These are phyloP conservation scores for Phytophthora kernoviae DNA, from an alignment of 352 stramenopile genomes.

Conservation along the genomic window DNA sequence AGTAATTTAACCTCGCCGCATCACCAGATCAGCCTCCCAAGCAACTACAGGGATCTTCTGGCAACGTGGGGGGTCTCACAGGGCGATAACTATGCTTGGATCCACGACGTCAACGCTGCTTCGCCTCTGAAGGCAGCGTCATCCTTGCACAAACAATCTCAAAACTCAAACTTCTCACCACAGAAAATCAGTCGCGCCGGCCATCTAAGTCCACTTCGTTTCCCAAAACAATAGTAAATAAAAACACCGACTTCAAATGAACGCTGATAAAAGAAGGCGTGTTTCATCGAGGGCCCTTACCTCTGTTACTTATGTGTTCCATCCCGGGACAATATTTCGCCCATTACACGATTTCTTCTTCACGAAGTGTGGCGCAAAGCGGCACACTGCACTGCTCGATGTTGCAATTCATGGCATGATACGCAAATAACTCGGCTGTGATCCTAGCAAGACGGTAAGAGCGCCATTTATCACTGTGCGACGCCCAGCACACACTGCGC, in stretches of 20 bases:
- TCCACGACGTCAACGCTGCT: neutral
- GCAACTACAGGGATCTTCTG: conserved; percentile 25
- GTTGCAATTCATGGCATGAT: conserved; percentile 57
- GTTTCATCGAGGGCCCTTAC: conserved; percentile 12
- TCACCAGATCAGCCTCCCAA: conserved; percentile 11
- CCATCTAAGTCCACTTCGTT: conserved; percentile 6
- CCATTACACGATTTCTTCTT: conserved; percentile 57
- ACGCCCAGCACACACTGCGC: conserved; percentile 69
- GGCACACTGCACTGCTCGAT: conserved; percentile 42
- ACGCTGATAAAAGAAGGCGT: conserved; percentile 1
- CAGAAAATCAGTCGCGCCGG: neutral
- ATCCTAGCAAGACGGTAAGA: conserved; percentile 47
- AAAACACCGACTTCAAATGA: neutral
- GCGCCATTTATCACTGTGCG: conserved; percentile 62
- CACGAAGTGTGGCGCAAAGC: conserved; percentile 43
- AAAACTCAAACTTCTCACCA: neutral
- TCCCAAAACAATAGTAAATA: conserved; percentile 7
- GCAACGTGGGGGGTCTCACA: conserved; percentile 17
- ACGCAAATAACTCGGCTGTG: conserved; percentile 58
- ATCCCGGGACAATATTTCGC: neutral
- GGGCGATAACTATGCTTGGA: conserved; percentile 7
- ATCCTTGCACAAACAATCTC: conserved; percentile 11
- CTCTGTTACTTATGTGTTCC: conserved; percentile 17
- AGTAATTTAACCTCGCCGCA: neutral
- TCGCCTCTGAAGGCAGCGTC: conserved; percentile 16